These are phyloP conservation scores for Heterobasidion irregulare DNA, from an alignment of 1,284 basidiomycete species.

Conservation along the genomic window DNA sequence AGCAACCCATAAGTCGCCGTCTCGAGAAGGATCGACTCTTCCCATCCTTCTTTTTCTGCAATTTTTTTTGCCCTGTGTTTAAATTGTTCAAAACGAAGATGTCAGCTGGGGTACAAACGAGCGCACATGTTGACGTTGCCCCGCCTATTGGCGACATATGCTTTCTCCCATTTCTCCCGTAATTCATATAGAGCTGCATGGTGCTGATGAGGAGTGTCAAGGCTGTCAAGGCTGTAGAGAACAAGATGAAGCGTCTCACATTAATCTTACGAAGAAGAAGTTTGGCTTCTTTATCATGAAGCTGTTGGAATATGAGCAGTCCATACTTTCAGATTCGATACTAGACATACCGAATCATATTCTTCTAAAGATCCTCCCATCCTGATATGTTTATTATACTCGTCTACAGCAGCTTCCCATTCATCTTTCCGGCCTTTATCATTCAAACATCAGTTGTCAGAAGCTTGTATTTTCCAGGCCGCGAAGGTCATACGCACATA, in stretches of 20 bases:
- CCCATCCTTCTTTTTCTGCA: slow-evolving; percentile 26
- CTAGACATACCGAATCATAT: not conserved
- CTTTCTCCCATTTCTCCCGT: not conserved
- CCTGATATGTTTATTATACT: slow-evolving; percentile 1
- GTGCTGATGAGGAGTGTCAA: not conserved
- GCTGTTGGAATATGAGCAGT: not conserved
- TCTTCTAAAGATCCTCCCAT: not conserved
- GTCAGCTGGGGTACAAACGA: too few relatives aligned
- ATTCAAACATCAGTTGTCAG: too few relatives aligned
- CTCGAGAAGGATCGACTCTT: slow-evolving; percentile 25
- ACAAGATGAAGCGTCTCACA: not conserved
- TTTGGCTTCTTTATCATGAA: not conserved
- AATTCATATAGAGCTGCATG: not conserved
- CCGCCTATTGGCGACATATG: not conserved
- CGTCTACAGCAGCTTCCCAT: not conserved
- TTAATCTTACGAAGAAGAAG: not conserved
- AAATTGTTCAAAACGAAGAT: too few relatives aligned
- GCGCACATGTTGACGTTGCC: too few relatives aligned
- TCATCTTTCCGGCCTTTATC: slow-evolving; percentile 4
- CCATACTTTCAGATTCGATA: too few relatives aligned
- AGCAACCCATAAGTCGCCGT: slow-evolving; percentile 27
- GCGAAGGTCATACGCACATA: too few relatives aligned
- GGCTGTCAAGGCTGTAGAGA: not conserved
- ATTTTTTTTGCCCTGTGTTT: not conserved
- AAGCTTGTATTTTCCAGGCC: too few relatives aligned